Base-by-base conservation (phyloP, 768 basidiomycete genomes). In the Mycena polygramma region DNA sequence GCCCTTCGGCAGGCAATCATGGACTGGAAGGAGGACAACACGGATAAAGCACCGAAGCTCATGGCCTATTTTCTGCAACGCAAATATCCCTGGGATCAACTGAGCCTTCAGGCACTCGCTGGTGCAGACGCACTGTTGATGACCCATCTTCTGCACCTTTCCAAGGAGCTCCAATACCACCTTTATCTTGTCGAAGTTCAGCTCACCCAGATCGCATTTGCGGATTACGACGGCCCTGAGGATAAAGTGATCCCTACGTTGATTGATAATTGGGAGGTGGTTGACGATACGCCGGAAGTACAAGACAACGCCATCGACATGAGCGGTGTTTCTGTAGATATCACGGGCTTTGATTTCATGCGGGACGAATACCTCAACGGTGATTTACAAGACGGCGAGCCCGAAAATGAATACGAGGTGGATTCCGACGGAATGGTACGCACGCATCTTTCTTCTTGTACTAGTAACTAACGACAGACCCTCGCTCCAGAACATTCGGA, bases 1-100 rank as follows among this genome's bases (percentile, higher is more conserved):
- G 45, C 60, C 22, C 60, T 61, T 35, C 60, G 60, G 35, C 46
- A 51, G 35, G 60, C 59, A 24, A 49, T 49, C 35, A 37, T 51
- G 7, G 49, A 26, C 24, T 61, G 60, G 60, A 61, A 37, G n/a
- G 46, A 46, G 26, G 46, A 20, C 22, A 61, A 51, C 13, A 37
- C 35, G 20, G 10, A 10, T 9, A 22, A 24, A 22, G 19, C 45
- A 17, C 35, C 26, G 7, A 13, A 61, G 37, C 26, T 39, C 24
- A 11, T 37, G 6, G 48, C 60, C 30, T 61, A 30, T 48, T 61
- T 49, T 24, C 60, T 61, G 7, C 45, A 51, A 19, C 26, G 60
- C 9, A 61, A 51, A 51, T 61, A 61, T 39, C 35, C 49, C 4
- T 51, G 60, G 60, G 60, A 51, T 7, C 46, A 24, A 14, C 39